phyloP scores from a whole-genome alignment of 164 flowering plant species.

The Malania oleifera region DNA sequence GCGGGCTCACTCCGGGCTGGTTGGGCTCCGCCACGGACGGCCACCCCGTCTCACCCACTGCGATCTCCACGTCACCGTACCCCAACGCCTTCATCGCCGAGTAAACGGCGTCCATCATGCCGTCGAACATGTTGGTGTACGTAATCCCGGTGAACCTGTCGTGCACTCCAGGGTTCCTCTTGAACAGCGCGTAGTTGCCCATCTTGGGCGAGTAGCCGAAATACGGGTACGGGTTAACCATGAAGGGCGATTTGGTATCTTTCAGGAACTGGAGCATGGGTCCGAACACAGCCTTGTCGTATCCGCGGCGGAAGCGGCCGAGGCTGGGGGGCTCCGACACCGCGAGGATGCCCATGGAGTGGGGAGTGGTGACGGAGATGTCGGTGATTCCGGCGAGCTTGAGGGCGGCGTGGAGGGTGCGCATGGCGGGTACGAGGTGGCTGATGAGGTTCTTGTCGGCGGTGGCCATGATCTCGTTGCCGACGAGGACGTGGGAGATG shows the following conservation, averaged over 20 bases:
- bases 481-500: constrained; percentile 50
- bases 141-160: constrained; percentile 35
- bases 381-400: constrained; percentile 28
- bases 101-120: constrained; percentile 53
- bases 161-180: constrained; percentile 35
- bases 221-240: constrained; percentile 83
- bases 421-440: constrained; percentile 69
- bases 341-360: constrained; percentile 53
- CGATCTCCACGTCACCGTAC: constrained; percentile 65
- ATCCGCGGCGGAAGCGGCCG: constrained; percentile 50
- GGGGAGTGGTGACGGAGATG: constrained; percentile 68
- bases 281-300: constrained; percentile 29
- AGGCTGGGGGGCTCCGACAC: constrained; percentile 53
- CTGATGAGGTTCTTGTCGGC: constrained; percentile 29
- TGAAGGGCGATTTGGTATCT: constrained; percentile 59
- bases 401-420: constrained; percentile 50
- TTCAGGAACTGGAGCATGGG: constrained; percentile 62
- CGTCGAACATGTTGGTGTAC: constrained; percentile 72
- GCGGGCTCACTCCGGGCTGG: constrained; percentile 35
- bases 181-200: constrained; percentile 47
- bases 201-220: constrained; percentile 42
- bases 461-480: constrained; percentile 54
- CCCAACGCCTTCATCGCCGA: constrained; percentile 62
- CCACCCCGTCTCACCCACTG: constrained; percentile 90
- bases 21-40: constrained; percentile 56